These are phyloP conservation scores for Termitomyces titanicus DNA, from an alignment of 768 basidiomycete genomes.

Conservation along the genomic window DNA sequence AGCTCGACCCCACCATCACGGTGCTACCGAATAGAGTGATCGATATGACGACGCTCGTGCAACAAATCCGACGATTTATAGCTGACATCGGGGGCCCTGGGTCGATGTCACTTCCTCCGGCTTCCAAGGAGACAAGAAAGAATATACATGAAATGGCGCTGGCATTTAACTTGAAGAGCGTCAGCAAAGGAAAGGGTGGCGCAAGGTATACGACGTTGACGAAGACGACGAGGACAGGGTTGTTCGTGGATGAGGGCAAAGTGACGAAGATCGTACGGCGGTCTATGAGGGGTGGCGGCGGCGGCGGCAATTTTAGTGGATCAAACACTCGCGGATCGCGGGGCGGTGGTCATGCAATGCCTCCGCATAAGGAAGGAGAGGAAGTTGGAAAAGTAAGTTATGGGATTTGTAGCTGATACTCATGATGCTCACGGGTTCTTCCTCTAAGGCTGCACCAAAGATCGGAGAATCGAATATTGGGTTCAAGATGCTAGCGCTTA, in stretches of 20 bases:
- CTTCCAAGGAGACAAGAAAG: slow-evolving; percentile 68
- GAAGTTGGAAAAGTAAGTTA: slow-evolving; percentile 70
- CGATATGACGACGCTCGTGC: slow-evolving; percentile 62
- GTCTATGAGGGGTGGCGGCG: slow-evolving; percentile 28
- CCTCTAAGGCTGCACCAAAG: slow-evolving; percentile 67
- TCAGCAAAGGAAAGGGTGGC: slow-evolving; percentile 69
- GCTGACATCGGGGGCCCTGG: slow-evolving; percentile 43
- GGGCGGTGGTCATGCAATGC: slow-evolving; percentile 22
- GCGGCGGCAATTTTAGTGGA: slow-evolving; percentile 32
- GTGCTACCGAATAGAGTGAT: slow-evolving; percentile 48
- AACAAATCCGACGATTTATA: slow-evolving; percentile 70
- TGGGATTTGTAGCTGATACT: background rate
- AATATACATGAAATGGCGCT: slow-evolving; percentile 76
- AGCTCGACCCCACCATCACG: slow-evolving; percentile 42
- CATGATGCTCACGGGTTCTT: background rate
- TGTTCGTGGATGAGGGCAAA: slow-evolving; percentile 56
- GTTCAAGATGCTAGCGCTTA: slow-evolving; percentile 79
- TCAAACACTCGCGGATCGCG: slow-evolving; percentile 26
- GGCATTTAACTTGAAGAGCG: slow-evolving; percentile 74
- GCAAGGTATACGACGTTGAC: slow-evolving; percentile 72
- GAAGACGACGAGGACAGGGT: slow-evolving; percentile 61
- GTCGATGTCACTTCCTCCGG: slow-evolving; percentile 73
- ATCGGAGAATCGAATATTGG: slow-evolving; percentile 80
- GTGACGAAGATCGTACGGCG: slow-evolving; percentile 43
- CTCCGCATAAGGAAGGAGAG: slow-evolving; percentile 76